Evolutionary conservation across 2,329 filamentous ascomycete species (phyloP).

Genomic region (Aspergillus pseudonomiae): DNA sequence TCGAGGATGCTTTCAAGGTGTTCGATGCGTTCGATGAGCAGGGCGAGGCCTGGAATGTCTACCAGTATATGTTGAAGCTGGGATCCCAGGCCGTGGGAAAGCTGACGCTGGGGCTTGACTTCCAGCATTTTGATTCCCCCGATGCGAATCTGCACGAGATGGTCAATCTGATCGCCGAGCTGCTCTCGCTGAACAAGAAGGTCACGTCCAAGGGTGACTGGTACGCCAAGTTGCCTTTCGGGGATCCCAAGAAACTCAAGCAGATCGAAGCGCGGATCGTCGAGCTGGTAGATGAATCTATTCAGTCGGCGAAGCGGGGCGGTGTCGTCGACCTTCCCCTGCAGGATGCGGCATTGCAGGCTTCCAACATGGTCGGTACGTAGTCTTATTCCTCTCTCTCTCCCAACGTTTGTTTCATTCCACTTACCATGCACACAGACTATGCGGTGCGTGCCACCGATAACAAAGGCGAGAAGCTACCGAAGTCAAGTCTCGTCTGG

Average conservation of each 20-base stretch:
- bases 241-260: constrained; percentile 53
- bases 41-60: constrained; percentile 51
- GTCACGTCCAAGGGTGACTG: constrained; percentile 57
- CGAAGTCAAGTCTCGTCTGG: constrained; percentile 43
- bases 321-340: constrained; percentile 35
- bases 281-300: constrained; percentile 26
- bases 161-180: constrained; percentile 54
- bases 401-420: not conserved
- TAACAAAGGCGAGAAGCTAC: constrained; percentile 57
- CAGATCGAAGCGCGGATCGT: constrained; percentile 13
- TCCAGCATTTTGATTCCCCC: constrained; percentile 46
- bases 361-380: constrained; percentile 42
- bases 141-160: constrained; percentile 57
- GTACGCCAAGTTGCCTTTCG: constrained; percentile 62
- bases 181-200: constrained; percentile 62
- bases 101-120: constrained; percentile 48
- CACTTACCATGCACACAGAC: not conserved
- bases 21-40: constrained; percentile 54
- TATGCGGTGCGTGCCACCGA: constrained; percentile 54
- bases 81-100: constrained; percentile 50
- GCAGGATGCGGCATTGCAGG: constrained; percentile 50
- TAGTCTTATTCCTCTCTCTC: not conserved
- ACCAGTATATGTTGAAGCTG: constrained; percentile 55
- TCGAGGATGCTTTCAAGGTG: constrained; percentile 55
- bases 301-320: constrained; percentile 22